Evolutionary conservation across 768 basidiomycete species (phyloP).

Genomic region (Chiua virens): DNA sequence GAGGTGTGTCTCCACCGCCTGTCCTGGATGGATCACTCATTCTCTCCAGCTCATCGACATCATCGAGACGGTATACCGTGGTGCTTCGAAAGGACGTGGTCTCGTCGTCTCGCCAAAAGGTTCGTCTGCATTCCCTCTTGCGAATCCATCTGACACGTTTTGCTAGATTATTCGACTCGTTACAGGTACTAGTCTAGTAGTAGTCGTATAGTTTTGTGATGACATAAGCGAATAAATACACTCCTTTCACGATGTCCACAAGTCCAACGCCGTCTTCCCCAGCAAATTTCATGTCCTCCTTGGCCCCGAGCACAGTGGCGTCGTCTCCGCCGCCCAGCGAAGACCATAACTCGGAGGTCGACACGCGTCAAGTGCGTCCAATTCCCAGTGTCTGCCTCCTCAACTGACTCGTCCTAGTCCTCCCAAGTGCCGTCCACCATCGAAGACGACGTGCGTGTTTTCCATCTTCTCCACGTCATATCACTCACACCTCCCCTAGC

Average conservation of each 20-base stretch:
- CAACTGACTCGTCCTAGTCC: conserved; percentile 6
- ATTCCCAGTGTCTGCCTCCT: neutral
- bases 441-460: conserved; percentile 22
- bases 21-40: neutral
- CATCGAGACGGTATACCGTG: conserved; percentile 96
- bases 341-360: neutral
- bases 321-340: conserved; percentile 29
- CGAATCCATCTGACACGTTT: neutral
- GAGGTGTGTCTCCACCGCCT: conserved; percentile 52
- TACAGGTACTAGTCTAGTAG: conserved; percentile 60
- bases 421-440: conserved; percentile 5
- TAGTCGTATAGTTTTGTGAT: conserved; percentile 18
- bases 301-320: conserved; percentile 23
- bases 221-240: conserved; percentile 21
- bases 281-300: conserved; percentile 18
- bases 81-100: conserved; percentile 97
- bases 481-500: conserved; percentile 32
- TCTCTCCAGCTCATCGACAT: conserved; percentile 84
- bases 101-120: conserved; percentile 96
- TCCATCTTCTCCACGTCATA: neutral
- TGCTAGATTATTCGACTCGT: conserved; percentile 75
- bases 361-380: conserved; percentile 21
- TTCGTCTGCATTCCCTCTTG: conserved; percentile 29
- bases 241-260: conserved; percentile 17
- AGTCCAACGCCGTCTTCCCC: conserved; percentile 17